Evolutionary conservation across 2,329 filamentous ascomycete species (phyloP), one percentile per base, ranked within the genome.

Genomic region (Botrytis porri): DNA sequence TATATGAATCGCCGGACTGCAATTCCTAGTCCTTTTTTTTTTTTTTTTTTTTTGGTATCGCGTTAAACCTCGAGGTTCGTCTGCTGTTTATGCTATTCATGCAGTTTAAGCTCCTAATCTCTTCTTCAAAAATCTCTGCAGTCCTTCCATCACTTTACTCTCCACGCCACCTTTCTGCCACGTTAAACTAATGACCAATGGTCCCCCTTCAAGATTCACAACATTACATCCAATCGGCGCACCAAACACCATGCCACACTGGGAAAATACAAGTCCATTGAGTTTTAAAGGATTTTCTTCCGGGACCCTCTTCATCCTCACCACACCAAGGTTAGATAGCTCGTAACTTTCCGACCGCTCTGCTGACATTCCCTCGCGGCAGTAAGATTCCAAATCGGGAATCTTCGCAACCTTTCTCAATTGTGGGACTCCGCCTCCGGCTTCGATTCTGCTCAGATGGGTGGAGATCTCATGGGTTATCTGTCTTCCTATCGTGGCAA

Each of bases 261-360:
- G 77, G 0, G 73, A 74, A 65, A 78, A 78, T 2, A 73, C 35
- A 4, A 78, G 39, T 37, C 73, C 76, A 64, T 77, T 72, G 7
- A 78, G 35, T 41, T 35, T 71, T 1, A 77, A 67, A 10, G 32
- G n/a, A 12, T 18, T 57, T 4, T 35, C 39, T n/a, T n/a, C 3
- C 0, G 54, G n/a, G 20, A 35, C 54, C 9, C 16, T 10, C 12
- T 70, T 70, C 22, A 76, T 29, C n/a, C 73, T 63, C 0, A 77
- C 69, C 43, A 75, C 61, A 12, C 78, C 78, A 3, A 79, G 61
- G 72, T 79, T 79, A 2, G 76, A 78, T 12, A 78, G n/a, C 54
- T 79, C 78, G 39, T 78, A 79, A 1, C 29, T 70, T 37, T 59
- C 51, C 3, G 20, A 43, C 1, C 54, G 32, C 10, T 14, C 37